Conservation (phyloP, 495 filamentous ascomycete genomes). For the Penicillium herquei region DNA sequence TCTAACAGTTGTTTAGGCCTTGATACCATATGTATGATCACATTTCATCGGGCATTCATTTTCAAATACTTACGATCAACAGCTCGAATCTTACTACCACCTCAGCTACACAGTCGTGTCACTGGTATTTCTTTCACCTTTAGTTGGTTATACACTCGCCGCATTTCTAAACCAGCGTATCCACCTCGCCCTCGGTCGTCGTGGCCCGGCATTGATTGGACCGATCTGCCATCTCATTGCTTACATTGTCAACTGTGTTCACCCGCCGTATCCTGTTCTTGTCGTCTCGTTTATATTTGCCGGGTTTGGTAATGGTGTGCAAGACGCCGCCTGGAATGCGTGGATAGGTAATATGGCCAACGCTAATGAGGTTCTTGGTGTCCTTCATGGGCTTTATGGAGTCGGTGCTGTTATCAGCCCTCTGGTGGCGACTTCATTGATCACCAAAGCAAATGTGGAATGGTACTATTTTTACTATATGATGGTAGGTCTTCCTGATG, state of each 20-base stretch:
- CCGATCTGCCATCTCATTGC: constrained; percentile 64
- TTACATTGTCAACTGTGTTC: constrained; percentile 56
- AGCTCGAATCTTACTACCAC: constrained; percentile 60
- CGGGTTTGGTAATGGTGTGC: constrained; percentile 62
- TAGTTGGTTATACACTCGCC: constrained; percentile 56
- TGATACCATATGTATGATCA: constrained; percentile 54
- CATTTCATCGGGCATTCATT: not conserved
- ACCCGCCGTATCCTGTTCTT: constrained; percentile 60
- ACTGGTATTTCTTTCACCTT: constrained; percentile 60
- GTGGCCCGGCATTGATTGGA: constrained; percentile 67
- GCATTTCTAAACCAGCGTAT: constrained; percentile 59
- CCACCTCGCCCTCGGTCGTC: constrained; percentile 63
- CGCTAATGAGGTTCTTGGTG: constrained; percentile 56
- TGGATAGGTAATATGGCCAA: constrained; percentile 65
- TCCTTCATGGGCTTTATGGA: constrained; percentile 60
- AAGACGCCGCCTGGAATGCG: constrained; percentile 64
- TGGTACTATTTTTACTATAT: constrained; percentile 65
- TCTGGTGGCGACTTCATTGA: constrained; percentile 56
- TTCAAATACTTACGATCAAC: not conserved
- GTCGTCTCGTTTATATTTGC: constrained; percentile 57
- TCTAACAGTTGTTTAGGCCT: constrained; percentile 40
- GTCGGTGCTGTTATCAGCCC: constrained; percentile 56
- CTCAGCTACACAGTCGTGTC: constrained; percentile 60
- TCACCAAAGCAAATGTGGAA: constrained; percentile 43
- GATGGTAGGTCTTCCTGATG: constrained; percentile 42